Evolutionary conservation across 306 rosid genomes (phyloP), one percentile per base, ranked within the genome.

Genomic region (Ammopiptanthus mongolicus): DNA sequence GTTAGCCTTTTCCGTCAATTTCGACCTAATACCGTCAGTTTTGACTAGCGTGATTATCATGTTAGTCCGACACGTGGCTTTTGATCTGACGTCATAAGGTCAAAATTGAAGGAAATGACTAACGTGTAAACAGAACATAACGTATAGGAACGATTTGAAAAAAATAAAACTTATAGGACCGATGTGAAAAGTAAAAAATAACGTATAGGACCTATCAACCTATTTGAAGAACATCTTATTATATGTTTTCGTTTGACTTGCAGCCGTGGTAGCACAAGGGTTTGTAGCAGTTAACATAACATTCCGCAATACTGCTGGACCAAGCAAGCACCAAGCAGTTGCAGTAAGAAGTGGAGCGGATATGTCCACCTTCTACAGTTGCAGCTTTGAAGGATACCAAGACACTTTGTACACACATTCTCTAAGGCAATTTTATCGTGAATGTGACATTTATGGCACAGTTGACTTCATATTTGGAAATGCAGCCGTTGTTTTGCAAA

Each of bases 401-500:
- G 98, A 93, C 77, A 93, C 98, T 0, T 78, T 93, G n/a, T 93
- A 90, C 48, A 69, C 96, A 0, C 96, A 90, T 73, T 84, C 98
- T 28, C 78, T 87, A 4, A 80, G 98, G 7, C 96, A 93, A 57
- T 87, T 93, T 82, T 93, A 90, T 77, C 73, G 93, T n/a, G 98
- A 90, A 60, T 93, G 96, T 36, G 91, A 88, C 67, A 86, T 90
- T 22, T 93, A 86, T 57, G 96, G 98, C 21, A 93, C 98, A 0
- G 96, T 93, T 12, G 98, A 93, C 46, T 91, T 91, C 90, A 89
- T 89, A 73, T 89, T 89, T 48, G 95, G 95, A 22, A 91, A 91
- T 17, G 92, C 90, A 0, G 91, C 87, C 0, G 93, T 83, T 66
- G 90, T 89, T n/a, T 48, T 89, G 29, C 96, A 91, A 74, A 86